Evolutionary conservation across 495 filamentous ascomycete species (phyloP).

Genomic region (Amphirosellinia nigrospora): DNA sequence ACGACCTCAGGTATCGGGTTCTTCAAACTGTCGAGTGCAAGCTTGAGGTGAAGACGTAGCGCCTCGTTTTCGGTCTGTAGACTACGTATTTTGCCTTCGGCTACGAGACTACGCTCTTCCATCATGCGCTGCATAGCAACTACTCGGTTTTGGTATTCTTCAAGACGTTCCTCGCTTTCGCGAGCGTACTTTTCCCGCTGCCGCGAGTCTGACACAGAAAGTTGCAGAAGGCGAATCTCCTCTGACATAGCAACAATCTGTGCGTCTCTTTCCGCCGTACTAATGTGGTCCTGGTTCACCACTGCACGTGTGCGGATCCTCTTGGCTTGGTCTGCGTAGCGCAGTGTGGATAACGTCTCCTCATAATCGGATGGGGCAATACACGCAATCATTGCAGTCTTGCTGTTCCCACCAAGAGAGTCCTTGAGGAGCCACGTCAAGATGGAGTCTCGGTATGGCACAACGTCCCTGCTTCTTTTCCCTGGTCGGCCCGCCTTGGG

Average conservation of each 20-base stretch:
- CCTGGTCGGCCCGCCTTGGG: constrained; percentile 63
- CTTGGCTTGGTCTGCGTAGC: constrained; percentile 98
- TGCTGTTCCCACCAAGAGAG: constrained; percentile 90
- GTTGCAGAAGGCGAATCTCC: constrained; percentile 83
- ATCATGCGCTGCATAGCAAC: constrained; percentile 87
- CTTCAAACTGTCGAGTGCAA: constrained; percentile 83
- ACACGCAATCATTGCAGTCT: constrained; percentile 99
- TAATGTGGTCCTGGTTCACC: constrained; percentile 91
- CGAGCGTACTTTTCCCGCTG: constrained; percentile 54
- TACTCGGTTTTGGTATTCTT: constrained; percentile 86
- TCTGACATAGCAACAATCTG: constrained; percentile 94
- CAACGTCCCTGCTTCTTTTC: constrained; percentile 62
- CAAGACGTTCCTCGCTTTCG: constrained; percentile 50
- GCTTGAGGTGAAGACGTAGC: constrained; percentile 79
- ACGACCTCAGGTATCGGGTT: constrained; percentile 77
- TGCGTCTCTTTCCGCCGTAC: constrained; percentile 85
- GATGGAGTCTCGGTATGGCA: constrained; percentile 95
- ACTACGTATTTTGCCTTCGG: constrained; percentile 88
- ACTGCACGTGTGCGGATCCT: constrained; percentile 95
- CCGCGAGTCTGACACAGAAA: constrained; percentile 67
- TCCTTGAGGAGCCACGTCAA: constrained; percentile 98
- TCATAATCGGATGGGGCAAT: constrained; percentile 96
- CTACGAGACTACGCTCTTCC: constrained; percentile 87
- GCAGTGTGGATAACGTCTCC: constrained; percentile 92
- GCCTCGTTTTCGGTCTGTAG: constrained; percentile 90